These are phyloP conservation scores for Boletus putidus DNA, from an alignment of 1,284 basidiomycete species.

Conservation along the genomic window DNA sequence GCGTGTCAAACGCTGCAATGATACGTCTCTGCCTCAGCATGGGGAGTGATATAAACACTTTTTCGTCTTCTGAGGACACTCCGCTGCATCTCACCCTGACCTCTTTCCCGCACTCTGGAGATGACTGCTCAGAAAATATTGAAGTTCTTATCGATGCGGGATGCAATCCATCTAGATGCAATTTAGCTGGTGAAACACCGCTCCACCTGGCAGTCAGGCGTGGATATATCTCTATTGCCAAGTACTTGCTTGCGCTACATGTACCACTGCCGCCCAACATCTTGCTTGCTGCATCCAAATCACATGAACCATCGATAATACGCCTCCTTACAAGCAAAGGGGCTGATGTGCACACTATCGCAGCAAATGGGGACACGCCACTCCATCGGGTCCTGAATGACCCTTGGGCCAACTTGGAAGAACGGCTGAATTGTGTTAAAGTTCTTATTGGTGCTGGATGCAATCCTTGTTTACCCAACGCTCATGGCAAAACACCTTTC, in stretches of 20 bases:
- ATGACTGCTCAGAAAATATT: not conserved
- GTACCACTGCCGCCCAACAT: constrained; percentile 9
- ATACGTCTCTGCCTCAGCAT: constrained; percentile 4
- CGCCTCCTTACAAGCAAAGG: not conserved
- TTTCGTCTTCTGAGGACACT: constrained; percentile 1
- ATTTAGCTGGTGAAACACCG: constrained; percentile 4
- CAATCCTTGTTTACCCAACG: not conserved
- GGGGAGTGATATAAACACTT: not conserved
- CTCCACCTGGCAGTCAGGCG: not conserved
- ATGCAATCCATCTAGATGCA: constrained; percentile 5
- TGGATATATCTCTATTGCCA: not conserved
- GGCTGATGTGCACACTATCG: not conserved
- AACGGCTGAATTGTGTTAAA: not conserved
- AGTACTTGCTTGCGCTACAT: not conserved
- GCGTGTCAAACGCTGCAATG: not conserved
- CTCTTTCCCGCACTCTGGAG: not conserved
- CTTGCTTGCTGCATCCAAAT: not conserved
- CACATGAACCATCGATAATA: not conserved
- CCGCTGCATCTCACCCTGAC: not conserved
- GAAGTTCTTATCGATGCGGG: constrained; percentile 4
- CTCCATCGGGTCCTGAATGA: not conserved
- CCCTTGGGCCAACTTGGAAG: not conserved
- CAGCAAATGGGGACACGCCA: not conserved
- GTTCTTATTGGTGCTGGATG: constrained; percentile 5
- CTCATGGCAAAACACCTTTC: not conserved